phyloP scores from a whole-genome alignment of 108 stramenopile genomes.

The Nannochloropsis salina region DNA sequence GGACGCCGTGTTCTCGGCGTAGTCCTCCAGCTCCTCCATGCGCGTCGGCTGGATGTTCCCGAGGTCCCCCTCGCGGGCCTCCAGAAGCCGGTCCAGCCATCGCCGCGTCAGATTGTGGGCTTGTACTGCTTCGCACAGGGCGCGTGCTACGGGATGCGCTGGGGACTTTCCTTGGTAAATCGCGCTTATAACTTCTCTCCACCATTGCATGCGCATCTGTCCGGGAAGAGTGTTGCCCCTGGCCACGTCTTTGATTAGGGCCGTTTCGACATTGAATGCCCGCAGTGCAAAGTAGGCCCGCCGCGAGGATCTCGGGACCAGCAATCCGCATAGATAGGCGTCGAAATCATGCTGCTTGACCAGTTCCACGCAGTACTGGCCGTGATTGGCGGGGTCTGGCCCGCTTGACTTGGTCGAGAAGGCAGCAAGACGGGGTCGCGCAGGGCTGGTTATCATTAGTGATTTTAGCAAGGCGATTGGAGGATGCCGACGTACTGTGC shows the following conservation, averaged over 20 bases:
- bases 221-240: conserved; percentile 38
- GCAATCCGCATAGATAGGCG: not conserved
- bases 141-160: conserved; percentile 40
- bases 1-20: conserved; percentile 46
- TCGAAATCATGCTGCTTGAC: not conserved
- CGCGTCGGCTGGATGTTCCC: conserved; percentile 35
- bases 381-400: not conserved
- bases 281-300: conserved; percentile 39
- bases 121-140: conserved; percentile 34
- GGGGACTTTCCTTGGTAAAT: conserved; percentile 36
- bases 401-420: not conserved
- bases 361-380: not conserved
- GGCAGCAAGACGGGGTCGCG: too few species aligned
- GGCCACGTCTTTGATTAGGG: conserved; percentile 44
- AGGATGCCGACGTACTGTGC: too few species aligned
- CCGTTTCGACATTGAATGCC: conserved; percentile 54
- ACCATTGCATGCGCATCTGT: conserved; percentile 50
- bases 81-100: conserved; percentile 48
- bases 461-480: too few species aligned
- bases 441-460: too few species aligned
- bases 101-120: conserved; percentile 40
- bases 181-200: conserved; percentile 40
- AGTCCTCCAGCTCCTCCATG: conserved; percentile 48
- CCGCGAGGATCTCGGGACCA: not conserved
- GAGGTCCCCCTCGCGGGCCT: conserved; percentile 43